Base-by-base conservation (phyloP, 1,284 basidiomycete genomes). In the Flammula alnicola region DNA sequence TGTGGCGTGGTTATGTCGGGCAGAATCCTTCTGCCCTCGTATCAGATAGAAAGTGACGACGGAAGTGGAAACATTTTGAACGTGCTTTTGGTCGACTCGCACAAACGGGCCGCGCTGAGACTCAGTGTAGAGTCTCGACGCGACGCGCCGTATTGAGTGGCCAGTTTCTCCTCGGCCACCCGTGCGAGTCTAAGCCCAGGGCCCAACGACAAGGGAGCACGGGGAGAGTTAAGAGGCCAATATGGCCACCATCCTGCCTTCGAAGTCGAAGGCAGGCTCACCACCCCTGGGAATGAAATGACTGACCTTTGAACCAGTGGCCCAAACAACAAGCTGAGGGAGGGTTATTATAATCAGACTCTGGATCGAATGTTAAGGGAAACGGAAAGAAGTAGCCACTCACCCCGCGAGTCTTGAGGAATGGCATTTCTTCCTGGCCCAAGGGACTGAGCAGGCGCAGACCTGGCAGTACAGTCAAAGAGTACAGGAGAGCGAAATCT, bases 181-280 rank as follows among this genome's bases (percentile, higher is more conserved):
- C 14, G 26, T 30, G 26, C 43, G 14, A 29, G 36, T 35, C 37
- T 41, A 51, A 48, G 51, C 51, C 51, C 51, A 27, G 42, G 43
- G 46, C 51, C 51, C 51, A 36, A 49, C 51, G 51, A 30, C 51
- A 53, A 53, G 51, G 51, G 51, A 49, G 51, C 51, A 53, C 51
- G 47, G 31, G 47, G 51, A 45, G 44, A 53, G 51, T 25, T 42
- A 49, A 44, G 32, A 33, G 16, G 40, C 11, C 16, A n/a, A 17
- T 14, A 19, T 20, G 29, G 20, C 12, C 43, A 36, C 33, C 43
- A 26, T 26, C 33, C 44, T 33, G 42, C 42, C 31, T 6, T 35
- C 22, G 30, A 17, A 26, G 22, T 32, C 26, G 16, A 44, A 30
- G n/a, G 16, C 23, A 38, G 44, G 45, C 50, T 51, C 50, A 30